Evolutionary conservation across 306 rosid genomes (phyloP).

Genomic region (Fragaria iinumae): DNA sequence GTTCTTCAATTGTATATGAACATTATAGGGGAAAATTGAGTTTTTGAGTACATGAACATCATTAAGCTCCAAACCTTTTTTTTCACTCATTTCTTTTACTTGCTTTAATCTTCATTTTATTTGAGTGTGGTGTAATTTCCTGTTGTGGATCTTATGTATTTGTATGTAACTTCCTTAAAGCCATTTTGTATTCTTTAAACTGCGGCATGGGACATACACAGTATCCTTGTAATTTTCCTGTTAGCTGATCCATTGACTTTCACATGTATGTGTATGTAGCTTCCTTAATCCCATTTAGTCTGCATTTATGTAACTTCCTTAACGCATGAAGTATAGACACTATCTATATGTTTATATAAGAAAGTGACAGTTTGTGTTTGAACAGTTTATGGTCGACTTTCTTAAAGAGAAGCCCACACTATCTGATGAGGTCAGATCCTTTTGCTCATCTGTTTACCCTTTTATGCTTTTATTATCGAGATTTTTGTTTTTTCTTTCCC

Average conservation of each 20-base stretch:
- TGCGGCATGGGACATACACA: not conserved
- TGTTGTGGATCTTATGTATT: not conserved
- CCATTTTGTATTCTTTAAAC: not conserved
- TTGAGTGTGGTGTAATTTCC: not conserved
- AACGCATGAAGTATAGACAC: not conserved
- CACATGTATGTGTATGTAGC: not conserved
- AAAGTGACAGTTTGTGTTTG: constrained; percentile 30
- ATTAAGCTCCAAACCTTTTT: not conserved
- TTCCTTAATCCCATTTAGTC: not conserved
- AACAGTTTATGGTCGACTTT: constrained; percentile 61
- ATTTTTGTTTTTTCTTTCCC: not conserved
- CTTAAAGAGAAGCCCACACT: constrained; percentile 45
- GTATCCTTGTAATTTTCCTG: not conserved
- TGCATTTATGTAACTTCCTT: too few species aligned
- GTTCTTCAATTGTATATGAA: not conserved
- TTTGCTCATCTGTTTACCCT: constrained; percentile 18
- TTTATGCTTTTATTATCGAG: not conserved
- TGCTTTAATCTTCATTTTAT: not conserved
- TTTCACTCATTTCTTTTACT: constrained; percentile 1
- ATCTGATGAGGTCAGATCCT: constrained; percentile 55
- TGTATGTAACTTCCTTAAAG: not conserved
- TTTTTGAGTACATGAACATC: not conserved
- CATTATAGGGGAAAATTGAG: not conserved
- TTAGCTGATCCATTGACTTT: not conserved
- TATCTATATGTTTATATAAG: not conserved